Evolutionary conservation across 805 yeast species (phyloP), one percentile per base, ranked within the genome.

Genomic region (Henningerozyma blattae): DNA sequence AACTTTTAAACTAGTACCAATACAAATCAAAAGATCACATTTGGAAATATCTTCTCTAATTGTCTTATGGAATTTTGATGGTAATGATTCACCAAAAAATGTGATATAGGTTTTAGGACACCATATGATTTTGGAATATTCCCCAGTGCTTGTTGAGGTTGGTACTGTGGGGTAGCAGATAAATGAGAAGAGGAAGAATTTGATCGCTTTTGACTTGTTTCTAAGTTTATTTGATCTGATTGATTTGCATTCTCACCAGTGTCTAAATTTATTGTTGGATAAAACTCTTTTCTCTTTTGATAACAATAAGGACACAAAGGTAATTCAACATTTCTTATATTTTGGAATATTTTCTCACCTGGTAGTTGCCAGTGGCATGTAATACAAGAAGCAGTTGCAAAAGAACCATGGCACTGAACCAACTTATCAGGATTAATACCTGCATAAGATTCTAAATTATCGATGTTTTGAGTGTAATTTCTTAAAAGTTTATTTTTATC

Each of bases 371-470:
- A 70, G 32, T 71, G 67, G 53, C 96, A 86, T 3, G 87, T 75
- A 24, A 76, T 65, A 51, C 96, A 86, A 3, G 86, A 73, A 7
- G 95, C 95, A 0, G 72, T 70, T 0, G 93, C 94, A 57, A 86
- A 86, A 2, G 94, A 82, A 1, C 95, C 95, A 57, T 86, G 95
- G 51, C 95, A 86, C 56, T 85, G 95, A 17, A 86, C 80, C 41
- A 81, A 54, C 45, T 74, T 76, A 6, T 77, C 83, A 2, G 66
- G 56, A 6, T 62, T 53, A 6, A 86, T 67, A 4, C 95, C 95
- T 0, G 82, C 94, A 42, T 73, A 70, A n/a, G 72, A 70, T 58
- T 85, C 95, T 41, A 86, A 54, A 49, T 86, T 84, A 55, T 86
- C 95, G 33, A 86, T 86, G 50, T 86, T 86, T 52, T 86, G 95